Base-by-base conservation (phyloP, 768 basidiomycete genomes). In the Butyriboletus loyo region DNA sequence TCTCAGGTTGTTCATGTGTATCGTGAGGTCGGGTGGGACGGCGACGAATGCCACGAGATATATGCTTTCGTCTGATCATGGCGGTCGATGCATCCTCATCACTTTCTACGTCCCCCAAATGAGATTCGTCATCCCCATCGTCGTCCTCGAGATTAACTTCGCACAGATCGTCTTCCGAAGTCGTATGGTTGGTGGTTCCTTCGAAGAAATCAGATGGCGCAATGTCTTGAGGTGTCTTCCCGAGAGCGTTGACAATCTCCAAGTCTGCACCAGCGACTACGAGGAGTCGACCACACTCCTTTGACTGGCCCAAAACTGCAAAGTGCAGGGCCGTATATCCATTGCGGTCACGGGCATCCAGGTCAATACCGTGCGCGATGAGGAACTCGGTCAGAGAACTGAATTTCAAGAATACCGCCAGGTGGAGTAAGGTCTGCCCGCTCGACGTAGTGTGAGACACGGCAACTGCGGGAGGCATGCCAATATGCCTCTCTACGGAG, bases 271-370 rank as follows among this genome's bases (percentile, higher is more conserved):
- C 92, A 28, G 84, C 91, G 11, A 79, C 74, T n/a, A 96, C 61
- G 28, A 99, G 75, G 6, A 86, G 68, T 41, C 76, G 72, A 2
- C 81, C 79, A 68, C 90, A 93, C 11, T 79, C 75, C 48, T 75
- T 73, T 14, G 87, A 84, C 22, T 79, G 79, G 7, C 74, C 75
- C 31, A 95, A 70, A 0, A 83, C 86, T 17, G 94, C 89, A 62
- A 95, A 88, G 70, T 95, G 90, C 31, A 98, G 72, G 0, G 97
- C 83, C 0, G 95, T 98, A 66, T 80, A 92, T 14, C 96, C 96
- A 68, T 93, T 96, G 43, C 81, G 77, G 69, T 99, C 97, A 44
- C 91, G 84, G 14, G 78, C 79, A 65, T 98, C 92, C 48, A 94
- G 58, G 64, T 94, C 91, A 34, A 87, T 84, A 7, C 79, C 82